Percentiles rank a stretch among this genome's conserved stretches.
These are phyloP conservation scores for Agaricus bisporus DNA, from an alignment of 768 basidiomycete genomes.

Conservation along the genomic window DNA sequence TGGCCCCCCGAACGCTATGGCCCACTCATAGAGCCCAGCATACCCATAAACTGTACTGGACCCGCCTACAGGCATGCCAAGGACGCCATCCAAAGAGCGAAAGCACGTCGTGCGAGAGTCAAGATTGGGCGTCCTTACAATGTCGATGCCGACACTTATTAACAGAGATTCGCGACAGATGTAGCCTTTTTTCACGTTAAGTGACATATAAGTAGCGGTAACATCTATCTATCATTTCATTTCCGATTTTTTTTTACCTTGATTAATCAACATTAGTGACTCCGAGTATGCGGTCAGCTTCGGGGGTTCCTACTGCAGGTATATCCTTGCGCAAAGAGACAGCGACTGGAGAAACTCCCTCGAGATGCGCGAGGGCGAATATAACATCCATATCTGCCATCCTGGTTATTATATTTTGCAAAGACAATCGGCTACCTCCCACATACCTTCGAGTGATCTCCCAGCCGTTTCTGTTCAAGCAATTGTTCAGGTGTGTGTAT, in stretches of 20 bases:
- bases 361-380: conserved; percentile 38
- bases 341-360: conserved; percentile 35
- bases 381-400: conserved; percentile 38
- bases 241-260: conserved; percentile 18
- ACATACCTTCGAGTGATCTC: conserved; percentile 44
- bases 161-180: neutral
- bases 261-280: conserved; percentile 20
- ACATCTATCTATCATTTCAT: neutral
- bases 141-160: conserved; percentile 7
- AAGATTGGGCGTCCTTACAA: conserved; percentile 13
- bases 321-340: conserved; percentile 40
- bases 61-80: conserved; percentile 25
- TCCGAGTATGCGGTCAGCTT: conserved; percentile 39
- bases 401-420: neutral
- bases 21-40: conserved; percentile 12
- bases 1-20: conserved; percentile 51
- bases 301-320: conserved; percentile 36
- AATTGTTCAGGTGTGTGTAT: neutral
- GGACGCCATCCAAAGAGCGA: conserved; percentile 32
- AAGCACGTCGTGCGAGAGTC: conserved; percentile 32
- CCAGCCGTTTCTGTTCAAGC: conserved; percentile 43
- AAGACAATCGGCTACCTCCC: neutral
- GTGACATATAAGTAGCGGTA: neutral
- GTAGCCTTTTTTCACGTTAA: neutral
- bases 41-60: conserved; percentile 13